phyloP scores from a whole-genome alignment of 2,329 filamentous ascomycete species.

The Mycocentrospora acerina region DNA sequence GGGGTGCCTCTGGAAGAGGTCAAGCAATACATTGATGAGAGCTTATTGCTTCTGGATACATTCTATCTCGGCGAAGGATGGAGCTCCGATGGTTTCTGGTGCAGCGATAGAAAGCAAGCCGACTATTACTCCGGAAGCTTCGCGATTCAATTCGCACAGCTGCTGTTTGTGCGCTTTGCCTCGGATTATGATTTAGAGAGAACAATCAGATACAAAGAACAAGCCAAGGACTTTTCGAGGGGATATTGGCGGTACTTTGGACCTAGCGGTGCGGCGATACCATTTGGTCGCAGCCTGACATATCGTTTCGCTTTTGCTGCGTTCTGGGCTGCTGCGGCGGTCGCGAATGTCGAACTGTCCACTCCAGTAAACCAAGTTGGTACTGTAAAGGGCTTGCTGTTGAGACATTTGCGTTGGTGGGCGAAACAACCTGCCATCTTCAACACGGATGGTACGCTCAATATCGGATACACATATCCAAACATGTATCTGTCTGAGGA shows the following conservation, averaged over 20 bases:
- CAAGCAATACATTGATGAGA: conserved; percentile 42
- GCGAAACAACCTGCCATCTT: conserved; percentile 47
- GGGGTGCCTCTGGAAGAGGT: conserved; percentile 41
- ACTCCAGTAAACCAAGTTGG: conserved; percentile 43
- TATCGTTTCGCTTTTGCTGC: conserved; percentile 55
- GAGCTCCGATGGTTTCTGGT: conserved; percentile 52
- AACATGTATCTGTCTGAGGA: conserved; percentile 60
- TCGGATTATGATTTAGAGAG: conserved; percentile 45
- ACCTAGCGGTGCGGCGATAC: conserved; percentile 50
- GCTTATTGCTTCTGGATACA: conserved; percentile 48
- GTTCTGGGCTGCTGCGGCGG: conserved; percentile 51
- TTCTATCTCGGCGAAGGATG: conserved; percentile 52
- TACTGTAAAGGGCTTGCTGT: conserved; percentile 51
- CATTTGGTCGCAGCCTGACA: conserved; percentile 54
- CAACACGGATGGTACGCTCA: conserved; percentile 52
- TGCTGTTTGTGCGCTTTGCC: conserved; percentile 51
- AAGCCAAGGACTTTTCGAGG: conserved; percentile 46
- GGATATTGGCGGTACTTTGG: conserved; percentile 55
- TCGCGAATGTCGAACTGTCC: conserved; percentile 46
- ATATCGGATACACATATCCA: conserved; percentile 49
- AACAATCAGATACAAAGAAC: conserved; percentile 40
- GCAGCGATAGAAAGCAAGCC: conserved; percentile 42
- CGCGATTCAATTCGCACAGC: conserved; percentile 55
- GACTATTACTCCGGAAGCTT: conserved; percentile 59
- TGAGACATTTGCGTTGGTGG: conserved; percentile 57